phyloP scores from a whole-genome alignment of 2,329 filamentous ascomycete species.

The Elsinoe arachidis region DNA sequence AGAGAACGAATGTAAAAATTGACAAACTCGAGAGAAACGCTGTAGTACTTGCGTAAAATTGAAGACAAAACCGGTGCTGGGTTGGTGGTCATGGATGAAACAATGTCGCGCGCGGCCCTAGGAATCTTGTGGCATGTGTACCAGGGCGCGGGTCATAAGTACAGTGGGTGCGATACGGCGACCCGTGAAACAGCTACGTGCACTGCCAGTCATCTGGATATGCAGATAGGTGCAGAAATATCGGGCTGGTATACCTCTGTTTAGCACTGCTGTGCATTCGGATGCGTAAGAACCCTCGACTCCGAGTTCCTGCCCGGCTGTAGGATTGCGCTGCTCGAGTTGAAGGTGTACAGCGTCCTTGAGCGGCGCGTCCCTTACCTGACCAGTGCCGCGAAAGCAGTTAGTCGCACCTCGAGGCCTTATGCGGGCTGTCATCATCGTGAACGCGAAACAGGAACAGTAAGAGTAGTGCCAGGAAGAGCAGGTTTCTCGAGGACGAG shows the following conservation, averaged over 20 bases:
- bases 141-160: not conserved
- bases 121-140: not conserved
- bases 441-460: not conserved
- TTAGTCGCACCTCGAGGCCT: too few species aligned
- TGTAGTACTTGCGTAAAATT: too few species aligned
- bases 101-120: not conserved
- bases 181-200: not conserved
- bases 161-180: not conserved
- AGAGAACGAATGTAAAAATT: not conserved
- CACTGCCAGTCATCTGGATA: not conserved
- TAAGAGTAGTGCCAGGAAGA: not conserved
- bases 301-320: too few species aligned
- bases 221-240: not conserved
- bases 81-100: not conserved
- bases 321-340: too few species aligned
- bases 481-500: not conserved
- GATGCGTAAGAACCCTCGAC: too few species aligned
- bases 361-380: too few species aligned
- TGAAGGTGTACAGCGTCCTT: too few species aligned
- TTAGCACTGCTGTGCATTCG: too few species aligned
- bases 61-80: not conserved
- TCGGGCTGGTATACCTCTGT: too few species aligned
- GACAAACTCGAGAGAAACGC: too few species aligned
- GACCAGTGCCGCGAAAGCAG: too few species aligned
- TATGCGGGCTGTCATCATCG: not conserved